These are phyloP conservation scores for Podosphaera fusca DNA, from an alignment of 2,329 filamentous ascomycete genomes.

Conservation along the genomic window DNA sequence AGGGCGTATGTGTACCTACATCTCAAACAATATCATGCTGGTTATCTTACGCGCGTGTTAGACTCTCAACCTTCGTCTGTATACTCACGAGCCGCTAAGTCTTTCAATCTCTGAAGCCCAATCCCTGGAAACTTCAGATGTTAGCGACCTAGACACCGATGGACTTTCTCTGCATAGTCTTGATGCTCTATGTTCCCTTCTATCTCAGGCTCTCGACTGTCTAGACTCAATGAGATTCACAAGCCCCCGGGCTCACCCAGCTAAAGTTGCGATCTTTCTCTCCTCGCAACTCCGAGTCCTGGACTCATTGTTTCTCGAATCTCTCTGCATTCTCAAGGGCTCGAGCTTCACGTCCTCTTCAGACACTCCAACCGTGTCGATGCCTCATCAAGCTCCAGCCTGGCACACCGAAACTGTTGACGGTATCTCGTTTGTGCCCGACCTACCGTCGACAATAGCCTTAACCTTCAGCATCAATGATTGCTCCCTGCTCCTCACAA, in stretches of 20 bases:
- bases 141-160: conserved; percentile 10
- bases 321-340: conserved; percentile 32
- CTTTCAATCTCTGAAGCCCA: conserved; percentile 15
- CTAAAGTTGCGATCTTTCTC: conserved; percentile 21
- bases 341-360: conserved; percentile 13
- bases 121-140: neutral
- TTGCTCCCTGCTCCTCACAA: conserved; percentile 42
- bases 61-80: conserved; percentile 57
- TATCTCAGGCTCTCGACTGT: conserved; percentile 66
- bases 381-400: conserved; percentile 2
- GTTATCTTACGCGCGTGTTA: conserved; percentile 14
- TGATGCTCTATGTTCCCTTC: conserved; percentile 45
- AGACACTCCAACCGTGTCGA: neutral
- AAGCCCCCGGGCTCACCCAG: conserved; percentile 33
- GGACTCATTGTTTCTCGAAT: conserved; percentile 28
- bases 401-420: neutral
- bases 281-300: conserved; percentile 32
- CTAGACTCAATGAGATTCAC: conserved; percentile 57
- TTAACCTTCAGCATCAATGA: conserved; percentile 51
- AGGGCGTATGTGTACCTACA: conserved; percentile 39
- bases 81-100: conserved; percentile 30
- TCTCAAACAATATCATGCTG: neutral
- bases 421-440: conserved; percentile 27
- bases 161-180: conserved; percentile 44
- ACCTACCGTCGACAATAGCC: conserved; percentile 43